These are phyloP conservation scores for Rhizoclosmatium globosum DNA, from an alignment of 192 early-diverging fungal genomes.

Conservation along the genomic window DNA sequence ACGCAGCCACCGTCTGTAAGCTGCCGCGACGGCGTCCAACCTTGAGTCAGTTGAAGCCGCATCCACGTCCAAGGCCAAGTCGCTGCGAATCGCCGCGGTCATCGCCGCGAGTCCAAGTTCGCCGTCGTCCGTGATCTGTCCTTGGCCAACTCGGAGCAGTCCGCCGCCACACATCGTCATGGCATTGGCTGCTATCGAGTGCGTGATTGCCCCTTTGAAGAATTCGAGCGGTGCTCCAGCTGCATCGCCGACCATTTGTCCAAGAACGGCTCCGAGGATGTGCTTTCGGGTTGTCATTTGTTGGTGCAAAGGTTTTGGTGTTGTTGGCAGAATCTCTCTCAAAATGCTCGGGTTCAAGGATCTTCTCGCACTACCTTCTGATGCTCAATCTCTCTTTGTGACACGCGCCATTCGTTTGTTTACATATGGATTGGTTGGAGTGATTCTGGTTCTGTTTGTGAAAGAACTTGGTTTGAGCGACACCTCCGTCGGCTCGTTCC, in stretches of 20 bases:
- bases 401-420: slow-evolving; percentile 35
- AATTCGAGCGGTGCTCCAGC: background rate
- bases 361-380: slow-evolving; percentile 16
- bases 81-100: background rate
- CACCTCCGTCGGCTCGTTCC: slow-evolving; percentile 16
- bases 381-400: slow-evolving; percentile 16
- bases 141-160: background rate
- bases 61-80: too few relatives aligned
- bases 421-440: slow-evolving; percentile 36
- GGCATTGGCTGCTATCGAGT: background rate
- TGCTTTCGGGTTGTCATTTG: background rate
- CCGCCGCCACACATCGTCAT: background rate
- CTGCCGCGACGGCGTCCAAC: background rate
- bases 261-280: background rate
- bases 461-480: slow-evolving; percentile 30
- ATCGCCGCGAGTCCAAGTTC: background rate
- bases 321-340: background rate
- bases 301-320: background rate
- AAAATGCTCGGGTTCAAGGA: slow-evolving; percentile 15
- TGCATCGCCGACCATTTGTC: background rate
- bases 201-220: background rate
- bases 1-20: background rate
- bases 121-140: background rate
- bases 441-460: slow-evolving; percentile 38
- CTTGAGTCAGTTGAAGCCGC: background rate